phyloP scores from a whole-genome alignment of 2,329 filamentous ascomycete genomes.

The Byssoonygena ceratinophila region DNA sequence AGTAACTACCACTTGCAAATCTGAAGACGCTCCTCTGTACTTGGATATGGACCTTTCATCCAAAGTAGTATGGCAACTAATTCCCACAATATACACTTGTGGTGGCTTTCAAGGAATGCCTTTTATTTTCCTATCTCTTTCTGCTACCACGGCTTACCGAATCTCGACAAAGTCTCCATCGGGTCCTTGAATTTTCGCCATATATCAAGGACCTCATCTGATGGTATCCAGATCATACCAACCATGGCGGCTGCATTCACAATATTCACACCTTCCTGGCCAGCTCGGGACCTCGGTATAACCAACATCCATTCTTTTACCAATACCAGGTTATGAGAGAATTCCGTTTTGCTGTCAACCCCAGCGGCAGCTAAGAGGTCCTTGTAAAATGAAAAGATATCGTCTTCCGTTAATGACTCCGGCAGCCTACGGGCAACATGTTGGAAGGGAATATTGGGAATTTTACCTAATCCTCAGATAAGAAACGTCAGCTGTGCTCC shows the following conservation, averaged over 20 bases:
- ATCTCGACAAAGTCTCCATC: constrained; percentile 26
- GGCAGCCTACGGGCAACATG: constrained; percentile 10
- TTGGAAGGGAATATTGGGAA: constrained; percentile 15
- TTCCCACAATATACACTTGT: no score
- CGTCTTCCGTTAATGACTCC: background rate
- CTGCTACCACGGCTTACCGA: constrained; percentile 24
- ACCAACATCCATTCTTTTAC: constrained; percentile 37
- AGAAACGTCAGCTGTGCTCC: background rate
- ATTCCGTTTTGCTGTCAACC: constrained; percentile 11
- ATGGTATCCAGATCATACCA: constrained; percentile 27
- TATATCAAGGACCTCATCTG: constrained; percentile 27
- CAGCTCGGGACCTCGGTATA: constrained; percentile 35
- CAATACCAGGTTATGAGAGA: constrained; percentile 39
- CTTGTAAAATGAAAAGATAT: constrained; percentile 12
- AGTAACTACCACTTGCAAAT: no score
- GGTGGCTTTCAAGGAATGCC: no score
- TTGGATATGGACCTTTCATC: no score
- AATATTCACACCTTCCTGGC: constrained; percentile 17
- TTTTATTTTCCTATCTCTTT: no score
- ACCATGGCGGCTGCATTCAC: constrained; percentile 33
- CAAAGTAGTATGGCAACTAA: no score
- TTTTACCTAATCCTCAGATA: constrained; percentile 1
- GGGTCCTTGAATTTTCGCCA: constrained; percentile 30
- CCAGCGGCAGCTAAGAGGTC: constrained; percentile 13
- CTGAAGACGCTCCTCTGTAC: no score